Base-by-base conservation (phyloP, 495 filamentous ascomycete species). In the Cairneyella variabilis region DNA sequence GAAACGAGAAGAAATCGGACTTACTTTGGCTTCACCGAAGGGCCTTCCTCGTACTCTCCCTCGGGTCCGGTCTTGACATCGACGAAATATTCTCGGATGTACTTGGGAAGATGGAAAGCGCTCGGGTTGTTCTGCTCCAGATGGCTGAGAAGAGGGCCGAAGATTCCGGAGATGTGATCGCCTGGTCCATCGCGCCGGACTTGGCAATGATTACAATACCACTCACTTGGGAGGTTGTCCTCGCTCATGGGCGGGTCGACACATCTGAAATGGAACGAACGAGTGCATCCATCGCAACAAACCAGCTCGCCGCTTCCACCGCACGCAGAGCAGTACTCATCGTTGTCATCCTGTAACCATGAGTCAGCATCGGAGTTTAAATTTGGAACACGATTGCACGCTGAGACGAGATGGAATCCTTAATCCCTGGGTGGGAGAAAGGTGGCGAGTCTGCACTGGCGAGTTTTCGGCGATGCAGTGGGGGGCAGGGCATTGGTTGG, bases 201-300 rank as follows among this genome's bases (percentile, higher is more conserved):
- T 34, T 74, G 68, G 68, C 92, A 97, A 46, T 76, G 76, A 57
- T 85, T 84, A 69, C 93, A 98, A 58, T 78, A 91, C 88, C 89
- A 97, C 56, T 89, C 82, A 28, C 86, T 78, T 36, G 85, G 83
- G 42, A 81, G 75, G 47, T 76, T 71, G 18, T 80, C 74, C 39
- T 78, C 72, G 43, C 82, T 74, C 57, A 91, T 69, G 4, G 89
- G 86, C 48, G 92, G 91, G 61, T 92, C 83, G 39, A 90, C 73
- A 66, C 93, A 98, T 39, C 73, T 73, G 63, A 90, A 89, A 66
- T 98, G 93, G 69, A 90, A 96, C 0, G 90, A 86, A 40, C 86
- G 82, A 16, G 79, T 76, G 71, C 93, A 98, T 42, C 85, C 86
- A 67, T 97, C 93, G 67, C 93, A 98, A 70, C 92, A 96, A 52